These are phyloP conservation scores for Aleurites moluccanus DNA, from an alignment of 441 rosid species.

Conservation along the genomic window DNA sequence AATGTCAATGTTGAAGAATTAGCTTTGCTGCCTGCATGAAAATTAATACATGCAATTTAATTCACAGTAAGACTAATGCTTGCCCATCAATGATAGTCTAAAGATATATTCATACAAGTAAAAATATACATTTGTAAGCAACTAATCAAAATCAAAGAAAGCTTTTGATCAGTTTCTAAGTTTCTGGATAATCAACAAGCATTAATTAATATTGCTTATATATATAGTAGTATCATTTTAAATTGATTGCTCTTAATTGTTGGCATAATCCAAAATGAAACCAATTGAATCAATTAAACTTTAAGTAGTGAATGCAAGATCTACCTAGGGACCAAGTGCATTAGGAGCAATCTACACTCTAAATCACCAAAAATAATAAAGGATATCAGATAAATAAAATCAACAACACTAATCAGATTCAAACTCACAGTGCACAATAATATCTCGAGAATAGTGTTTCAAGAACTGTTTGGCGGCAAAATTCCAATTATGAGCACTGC, in stretches of 20 bases:
- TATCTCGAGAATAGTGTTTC: conserved; percentile 53
- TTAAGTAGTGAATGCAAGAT: background rate
- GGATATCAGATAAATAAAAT: background rate
- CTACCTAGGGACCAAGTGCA: background rate
- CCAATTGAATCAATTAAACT: background rate
- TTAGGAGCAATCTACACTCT: background rate
- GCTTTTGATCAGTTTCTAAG: background rate
- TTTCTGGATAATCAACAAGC: background rate
- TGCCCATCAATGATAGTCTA: background rate
- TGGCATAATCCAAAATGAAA: background rate
- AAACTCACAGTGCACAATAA: conserved; percentile 70
- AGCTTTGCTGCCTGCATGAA: conserved; percentile 65
- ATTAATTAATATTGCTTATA: too few relatives aligned
- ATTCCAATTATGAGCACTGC: conserved; percentile 72
- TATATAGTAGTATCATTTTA: background rate
- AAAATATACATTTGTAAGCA: background rate
- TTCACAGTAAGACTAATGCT: conserved; percentile 6
- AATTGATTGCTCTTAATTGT: too few relatives aligned
- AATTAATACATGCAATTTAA: conserved; percentile 22
- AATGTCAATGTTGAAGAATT: conserved; percentile 60
- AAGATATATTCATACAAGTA: background rate
- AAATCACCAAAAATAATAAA: background rate
- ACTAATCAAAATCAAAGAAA: background rate
- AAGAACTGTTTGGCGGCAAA: conserved; percentile 69
- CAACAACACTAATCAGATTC: background rate